These are phyloP conservation scores for Hypholoma fasciculare DNA, from an alignment of 768 basidiomycete species.

Conservation along the genomic window DNA sequence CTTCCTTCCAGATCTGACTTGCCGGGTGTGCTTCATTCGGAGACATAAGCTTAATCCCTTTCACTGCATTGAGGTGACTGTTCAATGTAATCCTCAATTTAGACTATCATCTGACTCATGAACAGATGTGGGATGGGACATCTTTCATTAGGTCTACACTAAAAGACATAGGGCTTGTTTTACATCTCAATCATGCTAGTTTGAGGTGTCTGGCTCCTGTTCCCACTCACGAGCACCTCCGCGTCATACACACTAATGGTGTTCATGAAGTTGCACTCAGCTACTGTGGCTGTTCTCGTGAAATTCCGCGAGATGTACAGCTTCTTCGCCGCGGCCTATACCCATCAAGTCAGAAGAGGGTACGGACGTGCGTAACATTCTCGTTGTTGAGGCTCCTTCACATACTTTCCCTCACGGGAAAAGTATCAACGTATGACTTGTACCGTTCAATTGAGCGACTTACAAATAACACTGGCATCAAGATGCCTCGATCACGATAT, in stretches of 20 bases:
- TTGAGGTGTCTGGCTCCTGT: neutral
- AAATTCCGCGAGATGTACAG: conserved; percentile 11
- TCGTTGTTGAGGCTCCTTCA: neutral
- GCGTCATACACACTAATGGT: conserved; percentile 13
- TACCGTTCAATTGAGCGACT: conserved; percentile 7
- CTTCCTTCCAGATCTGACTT: conserved; percentile 4
- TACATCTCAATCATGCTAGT: conserved; percentile 6
- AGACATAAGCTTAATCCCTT: conserved; percentile 4
- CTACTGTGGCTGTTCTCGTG: conserved; percentile 11
- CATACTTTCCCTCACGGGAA: neutral
- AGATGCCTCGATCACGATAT: neutral
- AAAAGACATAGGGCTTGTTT: conserved; percentile 1
- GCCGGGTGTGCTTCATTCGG: neutral
- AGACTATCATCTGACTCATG: neutral
- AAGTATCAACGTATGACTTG: conserved; percentile 7
- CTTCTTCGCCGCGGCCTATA: conserved; percentile 15
- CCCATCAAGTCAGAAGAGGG: conserved; percentile 10
- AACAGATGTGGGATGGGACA: neutral
- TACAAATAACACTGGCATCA: conserved; percentile 1
- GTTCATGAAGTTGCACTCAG: conserved; percentile 9
- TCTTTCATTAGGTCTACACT: neutral
- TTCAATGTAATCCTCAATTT: neutral
- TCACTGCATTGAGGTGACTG: conserved; percentile 7
- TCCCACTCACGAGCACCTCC: conserved; percentile 2
- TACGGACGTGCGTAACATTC: conserved; percentile 12